Evolutionary conservation across 2,329 filamentous ascomycete species (phyloP).

Genomic region (Tolypocladium pustulatum): DNA sequence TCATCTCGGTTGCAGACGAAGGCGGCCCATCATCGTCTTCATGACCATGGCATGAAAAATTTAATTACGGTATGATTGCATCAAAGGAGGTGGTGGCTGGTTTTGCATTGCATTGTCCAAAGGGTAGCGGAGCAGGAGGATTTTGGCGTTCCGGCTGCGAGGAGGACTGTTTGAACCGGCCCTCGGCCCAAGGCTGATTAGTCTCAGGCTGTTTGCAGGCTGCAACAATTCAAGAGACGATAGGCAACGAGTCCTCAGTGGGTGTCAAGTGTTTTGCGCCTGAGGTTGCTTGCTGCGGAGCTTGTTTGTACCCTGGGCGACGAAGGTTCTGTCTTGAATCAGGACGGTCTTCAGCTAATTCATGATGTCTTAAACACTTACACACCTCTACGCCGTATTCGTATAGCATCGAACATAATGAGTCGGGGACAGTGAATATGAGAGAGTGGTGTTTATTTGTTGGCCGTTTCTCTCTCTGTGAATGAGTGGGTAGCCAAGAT

Average conservation of each 20-base stretch:
- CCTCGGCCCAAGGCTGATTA: constrained; percentile 1
- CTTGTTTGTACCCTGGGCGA: not conserved
- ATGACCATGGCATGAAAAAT: constrained; percentile 12
- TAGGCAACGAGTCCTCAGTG: not conserved
- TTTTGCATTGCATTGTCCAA: constrained; percentile 15
- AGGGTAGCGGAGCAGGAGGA: constrained; percentile 7
- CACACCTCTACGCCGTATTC: not conserved
- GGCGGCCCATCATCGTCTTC: not conserved
- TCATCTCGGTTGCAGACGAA: not conserved
- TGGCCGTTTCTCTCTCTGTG: not conserved
- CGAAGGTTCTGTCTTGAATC: not conserved
- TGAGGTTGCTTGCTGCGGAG: not conserved
- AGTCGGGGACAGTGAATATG: not conserved
- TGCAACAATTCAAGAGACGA: not conserved
- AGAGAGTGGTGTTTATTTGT: not conserved
- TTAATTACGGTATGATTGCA: constrained; percentile 27
- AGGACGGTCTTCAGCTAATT: not conserved
- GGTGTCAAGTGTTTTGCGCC: not conserved
- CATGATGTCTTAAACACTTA: not conserved
- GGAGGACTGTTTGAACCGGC: constrained; percentile 5
- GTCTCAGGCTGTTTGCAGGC: not conserved
- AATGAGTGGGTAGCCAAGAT: not conserved
- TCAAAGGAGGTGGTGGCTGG: constrained; percentile 18
- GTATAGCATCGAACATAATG: not conserved
- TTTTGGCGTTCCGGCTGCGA: constrained; percentile 10